phyloP scores from a whole-genome alignment of 2,329 filamentous ascomycete genomes.

The Exophiala dermatitidis region DNA sequence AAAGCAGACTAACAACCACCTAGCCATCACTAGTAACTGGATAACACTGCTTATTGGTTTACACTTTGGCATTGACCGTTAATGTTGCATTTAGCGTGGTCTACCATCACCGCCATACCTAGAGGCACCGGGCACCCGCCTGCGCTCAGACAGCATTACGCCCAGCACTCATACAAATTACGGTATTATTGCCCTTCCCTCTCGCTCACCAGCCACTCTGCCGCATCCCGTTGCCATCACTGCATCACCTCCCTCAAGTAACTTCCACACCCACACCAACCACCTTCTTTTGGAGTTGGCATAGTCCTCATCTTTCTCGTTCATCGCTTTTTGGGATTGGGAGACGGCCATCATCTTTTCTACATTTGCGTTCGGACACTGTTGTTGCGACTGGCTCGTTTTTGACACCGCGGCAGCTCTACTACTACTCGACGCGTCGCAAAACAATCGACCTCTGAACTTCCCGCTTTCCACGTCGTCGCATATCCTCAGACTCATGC shows the following conservation, averaged over 20 bases:
- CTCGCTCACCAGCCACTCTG: background rate
- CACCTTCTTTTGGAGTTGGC: constrained; percentile 6
- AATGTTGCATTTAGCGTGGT: too few species aligned
- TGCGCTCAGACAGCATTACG: background rate
- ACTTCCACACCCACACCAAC: constrained; percentile 2
- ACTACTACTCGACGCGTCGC: constrained; percentile 19
- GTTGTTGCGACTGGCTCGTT: background rate
- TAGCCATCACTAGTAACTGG: too few species aligned
- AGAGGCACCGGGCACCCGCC: background rate
- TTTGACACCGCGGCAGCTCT: too few species aligned
- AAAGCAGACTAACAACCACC: too few species aligned
- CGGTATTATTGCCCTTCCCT: background rate
- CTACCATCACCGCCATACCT: too few species aligned
- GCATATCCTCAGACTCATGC: constrained; percentile 1
- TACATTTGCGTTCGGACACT: background rate
- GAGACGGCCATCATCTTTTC: background rate
- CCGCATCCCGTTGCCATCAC: background rate
- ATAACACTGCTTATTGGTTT: too few species aligned
- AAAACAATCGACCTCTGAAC: background rate
- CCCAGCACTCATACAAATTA: too few species aligned
- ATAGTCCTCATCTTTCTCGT: background rate
- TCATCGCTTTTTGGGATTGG: background rate
- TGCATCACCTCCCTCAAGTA: background rate
- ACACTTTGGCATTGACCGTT: too few species aligned
- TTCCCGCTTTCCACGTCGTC: background rate